Evolutionary conservation across 1,284 basidiomycete genomes (phyloP).

Genomic region (Trametes hirsuta): DNA sequence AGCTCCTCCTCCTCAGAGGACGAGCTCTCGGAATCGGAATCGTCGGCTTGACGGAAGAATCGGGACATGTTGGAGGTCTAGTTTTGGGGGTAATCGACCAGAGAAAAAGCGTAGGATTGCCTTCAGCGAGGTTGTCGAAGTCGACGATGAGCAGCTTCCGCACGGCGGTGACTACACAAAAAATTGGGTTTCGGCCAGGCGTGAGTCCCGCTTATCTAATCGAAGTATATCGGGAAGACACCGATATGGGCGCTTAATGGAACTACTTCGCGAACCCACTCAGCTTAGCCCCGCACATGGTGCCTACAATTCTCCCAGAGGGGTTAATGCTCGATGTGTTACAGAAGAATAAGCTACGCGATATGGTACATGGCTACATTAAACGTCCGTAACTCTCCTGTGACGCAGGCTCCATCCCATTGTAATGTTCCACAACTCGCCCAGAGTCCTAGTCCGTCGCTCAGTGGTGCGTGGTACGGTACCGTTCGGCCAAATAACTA

Average conservation of each 20-base stretch:
- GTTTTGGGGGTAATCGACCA: slow-evolving; percentile 1
- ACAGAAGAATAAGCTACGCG: slow-evolving; percentile 4
- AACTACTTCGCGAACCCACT: no score
- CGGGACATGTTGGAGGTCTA: slow-evolving; percentile 65
- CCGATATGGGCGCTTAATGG: background rate
- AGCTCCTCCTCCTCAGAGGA: slow-evolving; percentile 79
- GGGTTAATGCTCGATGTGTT: background rate
- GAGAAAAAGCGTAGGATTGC: slow-evolving; percentile 5
- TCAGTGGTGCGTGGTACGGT: slow-evolving; percentile 20
- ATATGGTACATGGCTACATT: slow-evolving; percentile 13
- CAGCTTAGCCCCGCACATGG: background rate
- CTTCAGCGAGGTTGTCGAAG: slow-evolving; percentile 12
- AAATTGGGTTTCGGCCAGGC: slow-evolving; percentile 25
- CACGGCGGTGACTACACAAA: slow-evolving; percentile 13
- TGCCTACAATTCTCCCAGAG: background rate
- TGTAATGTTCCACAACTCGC: background rate
- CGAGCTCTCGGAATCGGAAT: slow-evolving; percentile 79
- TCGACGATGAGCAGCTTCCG: slow-evolving; percentile 10
- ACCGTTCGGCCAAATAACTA: slow-evolving; percentile 21
- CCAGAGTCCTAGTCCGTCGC: background rate
- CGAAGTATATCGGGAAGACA: background rate
- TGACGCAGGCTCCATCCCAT: no score
- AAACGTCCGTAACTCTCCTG: background rate
- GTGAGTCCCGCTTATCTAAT: slow-evolving; percentile 9
- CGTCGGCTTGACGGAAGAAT: slow-evolving; percentile 84